Evolutionary conservation across 176 grass and related monocot genomes (phyloP).

Genomic region (Hsuehochloa calcarea): DNA sequence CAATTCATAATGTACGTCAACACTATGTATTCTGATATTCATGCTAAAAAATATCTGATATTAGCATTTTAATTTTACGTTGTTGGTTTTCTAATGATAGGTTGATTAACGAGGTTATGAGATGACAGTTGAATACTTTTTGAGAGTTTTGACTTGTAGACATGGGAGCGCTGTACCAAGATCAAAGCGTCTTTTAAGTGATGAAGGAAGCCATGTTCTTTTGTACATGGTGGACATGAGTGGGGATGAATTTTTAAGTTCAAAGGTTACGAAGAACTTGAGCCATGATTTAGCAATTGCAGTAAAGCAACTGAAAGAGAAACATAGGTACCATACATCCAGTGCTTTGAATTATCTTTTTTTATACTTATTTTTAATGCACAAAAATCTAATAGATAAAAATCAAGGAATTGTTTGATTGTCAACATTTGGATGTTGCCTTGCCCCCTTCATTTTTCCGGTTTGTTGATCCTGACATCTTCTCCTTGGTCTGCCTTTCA

Average conservation of each 20-base stretch:
- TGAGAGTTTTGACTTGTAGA: constrained; percentile 84
- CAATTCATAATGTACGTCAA: neutral
- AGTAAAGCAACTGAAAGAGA: constrained; percentile 99
- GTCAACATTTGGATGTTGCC: neutral
- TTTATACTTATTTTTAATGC: neutral
- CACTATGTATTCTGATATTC: neutral
- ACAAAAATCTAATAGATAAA: neutral
- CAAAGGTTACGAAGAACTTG: constrained; percentile 94
- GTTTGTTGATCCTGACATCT: constrained; percentile 16
- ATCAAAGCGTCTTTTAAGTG: constrained; percentile 92
- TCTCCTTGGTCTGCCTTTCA: constrained; percentile 33
- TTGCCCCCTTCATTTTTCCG: constrained; percentile 26
- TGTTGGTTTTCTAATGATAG: constrained; percentile 35
- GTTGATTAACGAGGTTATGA: constrained; percentile 97
- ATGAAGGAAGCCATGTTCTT: constrained; percentile 97
- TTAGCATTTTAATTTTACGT: constrained; percentile 6
- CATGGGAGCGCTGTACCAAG: constrained; percentile 76
- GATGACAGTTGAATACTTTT: constrained; percentile 92
- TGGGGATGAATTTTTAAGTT: constrained; percentile 98
- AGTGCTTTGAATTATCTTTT: neutral
- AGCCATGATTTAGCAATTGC: constrained; percentile 96
- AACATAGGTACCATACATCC: constrained; percentile 50
- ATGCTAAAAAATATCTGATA: neutral
- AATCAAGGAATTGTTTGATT: neutral
- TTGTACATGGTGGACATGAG: constrained; percentile 97